These are phyloP conservation scores for Nicotiana tabacum DNA, from an alignment of 257 asterid species.

Conservation along the genomic window DNA sequence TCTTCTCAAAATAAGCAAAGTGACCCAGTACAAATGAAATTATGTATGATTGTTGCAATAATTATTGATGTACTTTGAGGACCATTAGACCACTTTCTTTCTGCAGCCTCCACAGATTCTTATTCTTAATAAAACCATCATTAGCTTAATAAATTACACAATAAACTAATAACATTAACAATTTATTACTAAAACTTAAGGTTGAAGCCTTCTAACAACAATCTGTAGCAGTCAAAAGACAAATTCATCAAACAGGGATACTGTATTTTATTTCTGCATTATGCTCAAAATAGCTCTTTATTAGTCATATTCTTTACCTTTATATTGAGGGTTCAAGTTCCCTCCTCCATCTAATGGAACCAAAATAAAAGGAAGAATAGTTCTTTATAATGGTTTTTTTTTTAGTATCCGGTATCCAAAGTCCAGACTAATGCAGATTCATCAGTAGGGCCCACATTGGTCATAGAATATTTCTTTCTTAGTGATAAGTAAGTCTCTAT, in stretches of 20 bases:
- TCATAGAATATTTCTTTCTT: not conserved
- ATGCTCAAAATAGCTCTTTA: not conserved
- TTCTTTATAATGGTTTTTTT: not conserved
- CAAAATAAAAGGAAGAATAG: not conserved
- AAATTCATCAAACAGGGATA: not conserved
- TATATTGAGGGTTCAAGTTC: not conserved
- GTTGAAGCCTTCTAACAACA: not conserved
- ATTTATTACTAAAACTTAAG: slow-evolving; percentile 4
- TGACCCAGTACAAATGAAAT: not conserved
- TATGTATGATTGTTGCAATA: not conserved
- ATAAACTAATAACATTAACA: not conserved
- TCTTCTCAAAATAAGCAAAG: not conserved
- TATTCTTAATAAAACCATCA: slow-evolving; percentile 9
- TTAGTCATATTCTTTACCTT: not conserved
- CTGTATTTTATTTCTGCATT: not conserved
- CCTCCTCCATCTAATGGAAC: not conserved
- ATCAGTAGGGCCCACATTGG: not conserved
- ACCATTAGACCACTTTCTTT: slow-evolving; percentile 10
- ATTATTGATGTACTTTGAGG: slow-evolving; percentile 15
- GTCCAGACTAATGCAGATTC: not conserved
- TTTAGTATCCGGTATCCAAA: not conserved
- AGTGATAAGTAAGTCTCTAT: not conserved
- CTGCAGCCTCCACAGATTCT: slow-evolving; percentile 6
- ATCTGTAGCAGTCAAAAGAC: slow-evolving; percentile 1
- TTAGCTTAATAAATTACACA: not conserved